A percentile compares a stretch with the other conserved stretches of the same genome.
These are phyloP conservation scores for Berkeleyomyces rouxiae DNA, from an alignment of 2,329 filamentous ascomycete genomes.

Conservation along the genomic window DNA sequence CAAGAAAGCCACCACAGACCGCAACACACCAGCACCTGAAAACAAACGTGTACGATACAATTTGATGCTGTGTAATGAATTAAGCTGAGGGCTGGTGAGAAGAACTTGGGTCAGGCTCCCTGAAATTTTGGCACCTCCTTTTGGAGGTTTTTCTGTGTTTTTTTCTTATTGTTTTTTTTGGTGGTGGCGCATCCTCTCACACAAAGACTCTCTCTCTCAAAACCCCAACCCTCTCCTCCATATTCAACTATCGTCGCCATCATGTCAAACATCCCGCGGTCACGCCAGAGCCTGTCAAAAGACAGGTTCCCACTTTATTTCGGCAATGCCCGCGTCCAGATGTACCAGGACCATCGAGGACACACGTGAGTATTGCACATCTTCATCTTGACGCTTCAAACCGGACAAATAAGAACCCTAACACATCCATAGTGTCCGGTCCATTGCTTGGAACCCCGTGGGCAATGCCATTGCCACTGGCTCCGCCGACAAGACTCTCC, in stretches of 20 bases:
- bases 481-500: conserved; percentile 44
- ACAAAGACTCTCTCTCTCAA: no score
- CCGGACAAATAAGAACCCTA: conserved; percentile 12
- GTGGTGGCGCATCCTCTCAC: no score
- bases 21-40: no score
- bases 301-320: conserved; percentile 54
- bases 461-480: conserved; percentile 76
- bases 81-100: no score
- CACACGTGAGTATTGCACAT: conserved; percentile 51
- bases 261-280: conserved; percentile 3
- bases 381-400: conserved; percentile 34
- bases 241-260: background rate
- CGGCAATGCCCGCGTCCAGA: conserved; percentile 49
- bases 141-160: no score
- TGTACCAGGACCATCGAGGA: conserved; percentile 44
- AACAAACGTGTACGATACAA: no score
- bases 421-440: conserved; percentile 41
- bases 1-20: no score
- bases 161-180: no score
- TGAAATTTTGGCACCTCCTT: no score
- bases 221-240: no score
- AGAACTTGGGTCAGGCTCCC: no score
- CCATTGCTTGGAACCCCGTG: conserved; percentile 77
- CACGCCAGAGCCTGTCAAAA: conserved; percentile 41
- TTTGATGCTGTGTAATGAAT: no score